Conservation (phyloP, 371 early-diverging fungal species). For the Basidiobolus meristosporus region DNA sequence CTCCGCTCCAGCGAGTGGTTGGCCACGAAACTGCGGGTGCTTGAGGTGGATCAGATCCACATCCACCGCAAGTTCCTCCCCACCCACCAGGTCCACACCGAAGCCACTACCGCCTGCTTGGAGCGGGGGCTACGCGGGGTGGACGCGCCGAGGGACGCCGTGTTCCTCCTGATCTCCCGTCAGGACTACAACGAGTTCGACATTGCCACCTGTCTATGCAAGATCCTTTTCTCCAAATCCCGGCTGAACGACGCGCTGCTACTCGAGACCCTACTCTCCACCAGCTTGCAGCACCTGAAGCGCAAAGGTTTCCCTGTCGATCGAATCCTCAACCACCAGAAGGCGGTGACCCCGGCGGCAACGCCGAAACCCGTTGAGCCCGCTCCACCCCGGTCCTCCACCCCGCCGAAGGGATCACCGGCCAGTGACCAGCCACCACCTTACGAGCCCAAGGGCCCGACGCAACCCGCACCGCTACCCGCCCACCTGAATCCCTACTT, state of each 20-base stretch:
- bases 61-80: slow-evolving; percentile 41
- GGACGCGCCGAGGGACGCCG: slow-evolving; percentile 12
- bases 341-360: slow-evolving; percentile 9
- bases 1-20: slow-evolving; percentile 15
- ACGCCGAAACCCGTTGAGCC: slow-evolving; percentile 1
- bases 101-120: slow-evolving; percentile 51
- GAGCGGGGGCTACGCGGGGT: too few relatives aligned
- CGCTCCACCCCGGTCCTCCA: slow-evolving; percentile 9
- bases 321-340: slow-evolving; percentile 30
- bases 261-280: slow-evolving; percentile 36
- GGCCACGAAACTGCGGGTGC: slow-evolving; percentile 22
- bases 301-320: slow-evolving; percentile 79
- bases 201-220: slow-evolving; percentile 39
- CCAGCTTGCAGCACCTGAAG: slow-evolving; percentile 29
- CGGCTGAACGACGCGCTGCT: slow-evolving; percentile 46
- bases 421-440: slow-evolving; percentile 8
- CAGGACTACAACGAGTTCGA: slow-evolving; percentile 63
- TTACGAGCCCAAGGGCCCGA: slow-evolving; percentile 2
- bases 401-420: neutral
- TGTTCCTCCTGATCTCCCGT: slow-evolving; percentile 34
- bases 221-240: slow-evolving; percentile 24
- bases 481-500: slow-evolving; percentile 15
- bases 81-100: slow-evolving; percentile 22
- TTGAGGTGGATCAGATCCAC: slow-evolving; percentile 28
- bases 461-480: slow-evolving; percentile 3